These are phyloP conservation scores for Arthrobotrys conoides DNA, from an alignment of 2,329 filamentous ascomycete species.

Conservation along the genomic window DNA sequence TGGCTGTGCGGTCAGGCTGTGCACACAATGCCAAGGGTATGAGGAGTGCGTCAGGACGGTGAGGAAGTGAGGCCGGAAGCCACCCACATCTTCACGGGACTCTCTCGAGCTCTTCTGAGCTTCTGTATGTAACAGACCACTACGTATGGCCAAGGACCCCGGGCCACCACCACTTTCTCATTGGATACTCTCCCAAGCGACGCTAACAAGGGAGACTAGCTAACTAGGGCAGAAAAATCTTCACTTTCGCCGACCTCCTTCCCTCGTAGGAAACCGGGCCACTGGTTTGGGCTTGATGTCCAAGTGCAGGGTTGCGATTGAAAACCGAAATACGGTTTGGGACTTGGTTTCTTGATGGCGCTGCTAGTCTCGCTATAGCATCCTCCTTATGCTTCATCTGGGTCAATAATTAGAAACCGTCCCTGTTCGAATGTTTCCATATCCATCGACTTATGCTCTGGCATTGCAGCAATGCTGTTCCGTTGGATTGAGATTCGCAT, in stretches of 20 bases:
- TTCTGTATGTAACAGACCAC: conserved; percentile 1
- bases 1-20: conserved; percentile 59
- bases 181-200: not conserved
- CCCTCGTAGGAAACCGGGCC: conserved; percentile 37
- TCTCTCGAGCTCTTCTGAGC: conserved; percentile 3
- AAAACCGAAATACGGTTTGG: conserved; percentile 32
- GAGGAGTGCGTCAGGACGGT: conserved; percentile 42
- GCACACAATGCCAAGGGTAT: conserved; percentile 45
- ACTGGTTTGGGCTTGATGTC: conserved; percentile 38
- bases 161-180: conserved; percentile 22
- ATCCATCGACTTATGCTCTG: not conserved
- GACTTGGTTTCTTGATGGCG: conserved; percentile 34
- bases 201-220: not conserved
- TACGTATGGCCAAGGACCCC: conserved; percentile 14
- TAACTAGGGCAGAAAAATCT: conserved; percentile 37
- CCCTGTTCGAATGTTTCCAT: not conserved
- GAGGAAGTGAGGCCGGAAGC: conserved; percentile 35
- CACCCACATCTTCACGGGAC: conserved; percentile 29
- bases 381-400: conserved; percentile 24
- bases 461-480: not conserved
- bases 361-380: conserved; percentile 31
- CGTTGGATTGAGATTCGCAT: not conserved
- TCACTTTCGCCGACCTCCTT: conserved; percentile 60
- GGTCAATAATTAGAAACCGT: conserved; percentile 49
- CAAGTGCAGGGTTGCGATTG: conserved; percentile 23